Conservation (phyloP, 176 grass and related monocot species). For the Panicum miliaceum region DNA sequence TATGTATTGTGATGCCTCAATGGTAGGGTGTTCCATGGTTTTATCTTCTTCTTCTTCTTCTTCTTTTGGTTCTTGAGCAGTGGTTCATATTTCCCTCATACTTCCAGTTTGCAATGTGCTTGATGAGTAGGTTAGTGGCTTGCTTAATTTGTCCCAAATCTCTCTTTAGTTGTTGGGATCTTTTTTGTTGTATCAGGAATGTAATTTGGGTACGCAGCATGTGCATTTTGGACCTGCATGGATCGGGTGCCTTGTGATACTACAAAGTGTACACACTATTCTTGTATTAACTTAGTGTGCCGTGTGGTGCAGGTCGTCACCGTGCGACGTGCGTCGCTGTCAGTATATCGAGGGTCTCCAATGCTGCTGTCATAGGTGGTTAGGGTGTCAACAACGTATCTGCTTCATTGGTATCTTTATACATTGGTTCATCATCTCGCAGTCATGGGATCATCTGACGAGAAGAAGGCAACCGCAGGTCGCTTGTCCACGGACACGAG, state of each 20-base stretch:
- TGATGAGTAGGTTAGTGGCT: background rate
- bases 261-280: background rate
- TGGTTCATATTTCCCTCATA: background rate
- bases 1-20: background rate
- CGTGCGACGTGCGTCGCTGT: too few species aligned
- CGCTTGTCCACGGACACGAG: too few species aligned
- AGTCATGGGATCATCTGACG: too few species aligned
- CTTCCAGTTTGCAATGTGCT: background rate
- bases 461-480: too few species aligned
- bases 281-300: too few species aligned
- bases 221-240: constrained; percentile 17
- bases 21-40: background rate
- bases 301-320: too few species aligned
- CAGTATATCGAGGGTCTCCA: too few species aligned
- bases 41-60: too few species aligned
- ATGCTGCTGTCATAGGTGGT: too few species aligned
- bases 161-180: background rate
- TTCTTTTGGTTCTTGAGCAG: background rate
- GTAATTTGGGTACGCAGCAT: background rate
- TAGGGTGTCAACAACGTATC: too few species aligned
- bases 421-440: too few species aligned
- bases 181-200: background rate
- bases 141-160: background rate
- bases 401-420: too few species aligned
- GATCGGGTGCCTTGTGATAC: constrained; percentile 4